Percentiles rank a stretch among this genome's conserved stretches.
These are phyloP conservation scores for Aspergillus sp. DNA, from an alignment of 2,329 filamentous ascomycete genomes.

Conservation along the genomic window DNA sequence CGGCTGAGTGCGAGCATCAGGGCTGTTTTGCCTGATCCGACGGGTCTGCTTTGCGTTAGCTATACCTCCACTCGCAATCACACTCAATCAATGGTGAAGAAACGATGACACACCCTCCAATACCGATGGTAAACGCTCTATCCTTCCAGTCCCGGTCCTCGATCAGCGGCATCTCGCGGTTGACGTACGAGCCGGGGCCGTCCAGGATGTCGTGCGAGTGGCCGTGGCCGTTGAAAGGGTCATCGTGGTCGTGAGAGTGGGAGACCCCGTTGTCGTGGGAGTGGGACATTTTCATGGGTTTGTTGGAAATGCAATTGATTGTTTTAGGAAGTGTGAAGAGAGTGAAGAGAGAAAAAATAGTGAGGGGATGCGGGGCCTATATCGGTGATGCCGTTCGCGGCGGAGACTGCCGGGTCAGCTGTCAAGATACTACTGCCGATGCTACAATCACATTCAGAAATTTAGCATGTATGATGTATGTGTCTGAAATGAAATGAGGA, in stretches of 20 bases:
- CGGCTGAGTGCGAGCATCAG: slow-evolving; percentile 91
- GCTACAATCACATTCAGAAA: no score
- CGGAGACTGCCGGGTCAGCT: no score
- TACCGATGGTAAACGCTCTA: slow-evolving; percentile 91
- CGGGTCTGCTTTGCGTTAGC: slow-evolving; percentile 56
- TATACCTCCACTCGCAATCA: not conserved
- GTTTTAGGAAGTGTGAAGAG: not conserved
- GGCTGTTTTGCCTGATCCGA: slow-evolving; percentile 94
- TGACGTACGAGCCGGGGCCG: slow-evolving; percentile 82
- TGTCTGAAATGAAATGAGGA: no score
- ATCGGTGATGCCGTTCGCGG: no score
- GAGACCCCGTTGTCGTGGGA: slow-evolving; percentile 19
- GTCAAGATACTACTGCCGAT: no score
- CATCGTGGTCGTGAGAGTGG: slow-evolving; percentile 38
- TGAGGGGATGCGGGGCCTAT: no score
- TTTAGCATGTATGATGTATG: no score
- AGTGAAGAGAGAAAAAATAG: not conserved
- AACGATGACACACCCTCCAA: slow-evolving; percentile 67
- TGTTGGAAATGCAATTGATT: not conserved
- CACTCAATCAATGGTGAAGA: not conserved
- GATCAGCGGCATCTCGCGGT: slow-evolving; percentile 87
- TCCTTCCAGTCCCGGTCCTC: slow-evolving; percentile 83
- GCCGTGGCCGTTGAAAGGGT: slow-evolving; percentile 61
- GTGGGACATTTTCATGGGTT: not conserved
- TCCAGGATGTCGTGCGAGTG: slow-evolving; percentile 94